Percentiles rank a stretch among this genome's conserved stretches.
These are phyloP conservation scores for Chaetomium tenue DNA, from an alignment of 495 filamentous ascomycete genomes.

Conservation along the genomic window DNA sequence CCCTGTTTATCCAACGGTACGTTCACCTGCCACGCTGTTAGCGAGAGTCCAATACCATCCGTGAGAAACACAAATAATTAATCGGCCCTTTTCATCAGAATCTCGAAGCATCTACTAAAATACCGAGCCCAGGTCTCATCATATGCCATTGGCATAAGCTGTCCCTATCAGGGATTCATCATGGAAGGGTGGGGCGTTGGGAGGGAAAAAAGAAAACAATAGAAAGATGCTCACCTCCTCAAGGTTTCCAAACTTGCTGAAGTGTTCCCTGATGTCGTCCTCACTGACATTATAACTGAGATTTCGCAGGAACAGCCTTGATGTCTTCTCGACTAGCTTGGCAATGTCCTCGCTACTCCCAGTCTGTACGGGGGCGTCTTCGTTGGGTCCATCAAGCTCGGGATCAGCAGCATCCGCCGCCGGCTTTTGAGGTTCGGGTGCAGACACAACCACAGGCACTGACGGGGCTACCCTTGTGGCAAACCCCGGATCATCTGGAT, in stretches of 20 bases:
- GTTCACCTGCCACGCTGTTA: conserved; percentile 63
- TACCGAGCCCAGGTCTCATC: conserved; percentile 60
- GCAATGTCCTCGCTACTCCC: conserved; percentile 39
- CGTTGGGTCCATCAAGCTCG: conserved; percentile 27
- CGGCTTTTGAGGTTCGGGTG: conserved; percentile 30
- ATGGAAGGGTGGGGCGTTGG: conserved; percentile 45
- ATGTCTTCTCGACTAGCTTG: conserved; percentile 55
- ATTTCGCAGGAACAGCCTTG: conserved; percentile 84
- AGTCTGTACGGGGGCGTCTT: conserved; percentile 26
- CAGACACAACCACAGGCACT: conserved; percentile 11
- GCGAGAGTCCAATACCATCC: conserved; percentile 26
- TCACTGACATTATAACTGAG: conserved; percentile 77
- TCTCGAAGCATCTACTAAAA: conserved; percentile 65
- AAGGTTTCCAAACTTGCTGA: conserved; percentile 66
- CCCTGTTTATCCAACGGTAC: conserved; percentile 68
- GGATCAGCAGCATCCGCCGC: conserved; percentile 27
- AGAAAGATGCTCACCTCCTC: conserved; percentile 72
- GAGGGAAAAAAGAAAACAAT: conserved; percentile 17
- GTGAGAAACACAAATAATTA: conserved; percentile 27
- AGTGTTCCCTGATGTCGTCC: conserved; percentile 69
- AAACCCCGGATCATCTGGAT: conserved; percentile 51
- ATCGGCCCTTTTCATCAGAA: conserved; percentile 44
- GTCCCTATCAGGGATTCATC: conserved; percentile 99
- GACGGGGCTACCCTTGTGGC: conserved; percentile 23
- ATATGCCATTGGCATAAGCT: conserved; percentile 75